Conservation (phyloP, 2,329 filamentous ascomycete species). For the Septoria petroselini region DNA sequence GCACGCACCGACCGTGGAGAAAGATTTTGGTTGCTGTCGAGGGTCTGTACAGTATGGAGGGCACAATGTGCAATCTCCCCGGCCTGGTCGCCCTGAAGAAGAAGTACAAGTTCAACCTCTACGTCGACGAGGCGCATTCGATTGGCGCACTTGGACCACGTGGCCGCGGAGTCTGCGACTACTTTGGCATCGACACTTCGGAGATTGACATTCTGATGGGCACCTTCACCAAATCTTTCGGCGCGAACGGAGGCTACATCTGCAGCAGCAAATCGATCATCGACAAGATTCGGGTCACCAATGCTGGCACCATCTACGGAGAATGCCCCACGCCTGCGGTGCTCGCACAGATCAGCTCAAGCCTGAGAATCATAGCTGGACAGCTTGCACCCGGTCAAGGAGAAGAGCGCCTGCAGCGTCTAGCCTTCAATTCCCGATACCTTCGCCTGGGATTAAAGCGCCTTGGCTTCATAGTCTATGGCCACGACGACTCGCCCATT, state of each 20-base stretch:
- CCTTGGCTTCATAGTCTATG: slow-evolving; percentile 93
- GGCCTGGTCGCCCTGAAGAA: slow-evolving; percentile 81
- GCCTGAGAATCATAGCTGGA: slow-evolving; percentile 83
- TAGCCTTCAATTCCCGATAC: slow-evolving; percentile 97
- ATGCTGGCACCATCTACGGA: slow-evolving; percentile 80
- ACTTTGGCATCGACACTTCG: slow-evolving; percentile 83
- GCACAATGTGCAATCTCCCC: slow-evolving; percentile 97
- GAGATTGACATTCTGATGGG: slow-evolving; percentile 97
- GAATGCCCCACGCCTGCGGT: slow-evolving; percentile 86
- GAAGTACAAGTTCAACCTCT: slow-evolving; percentile 95
- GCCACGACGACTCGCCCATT: slow-evolving; percentile 96
- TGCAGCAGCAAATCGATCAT: slow-evolving; percentile 86
- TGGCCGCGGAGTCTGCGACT: slow-evolving; percentile 93
- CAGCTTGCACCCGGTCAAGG: slow-evolving; percentile 87
- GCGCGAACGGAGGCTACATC: slow-evolving; percentile 94
- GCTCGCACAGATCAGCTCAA: slow-evolving; percentile 83
- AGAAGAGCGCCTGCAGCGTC: slow-evolving; percentile 88
- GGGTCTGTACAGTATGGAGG: slow-evolving; percentile 98
- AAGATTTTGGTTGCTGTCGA: slow-evolving; percentile 97
- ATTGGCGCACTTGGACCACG: slow-evolving; percentile 85
- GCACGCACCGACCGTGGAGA: slow-evolving; percentile 98
- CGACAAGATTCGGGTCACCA: slow-evolving; percentile 81
- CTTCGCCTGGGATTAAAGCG: slow-evolving; percentile 96
- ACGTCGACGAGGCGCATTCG: slow-evolving; percentile 94
- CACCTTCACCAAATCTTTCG: slow-evolving; percentile 96